Evolutionary conservation across 306 rosid genomes (phyloP), one percentile per base, ranked within the genome.

Genomic region (Malus fusca): DNA sequence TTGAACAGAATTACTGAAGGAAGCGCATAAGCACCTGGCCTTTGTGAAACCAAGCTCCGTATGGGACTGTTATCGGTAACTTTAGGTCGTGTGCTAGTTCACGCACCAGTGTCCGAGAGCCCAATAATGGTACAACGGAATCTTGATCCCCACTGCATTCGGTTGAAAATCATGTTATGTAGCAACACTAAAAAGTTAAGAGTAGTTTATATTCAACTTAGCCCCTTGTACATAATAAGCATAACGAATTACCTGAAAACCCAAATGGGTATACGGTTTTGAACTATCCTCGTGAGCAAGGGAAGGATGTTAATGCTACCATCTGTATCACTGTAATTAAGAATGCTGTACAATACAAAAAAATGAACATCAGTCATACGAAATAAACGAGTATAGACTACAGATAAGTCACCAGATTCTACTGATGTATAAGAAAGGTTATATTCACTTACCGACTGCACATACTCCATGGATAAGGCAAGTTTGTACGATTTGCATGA

Each of bases 401-500:
- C 19, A 5, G 18, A 8, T 17, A 40, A 1, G 19, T 59, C n/a
- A 58, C 35, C 42, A 58, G 31, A 23, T 37, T 40, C 48, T 40
- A 33, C 3, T 9, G 3, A 51, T 17, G 21, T 6, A 51, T 10
- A 17, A 60, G 19, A 42, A 62, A 11, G 59, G 58, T 26, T 42
- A 7, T 60, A 10, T 61, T 9, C 23, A 77, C 95, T 87, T 51
- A 51, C 21, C 55, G 10, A 52, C 95, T 94, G 44, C 98, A 94
- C 95, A 91, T 88, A 51, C 88, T 75, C 98, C 96, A 94, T 7
- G 25, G 0, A 75, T 94, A 86, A 1, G 90, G 93, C 28, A 94
- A 82, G 51, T 79, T 88, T n/a, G 98, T 94, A 25, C 97, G 92
- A 72, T 94, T 94, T 28, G 98, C 98, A 75, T 94, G 97, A 44